Conservation (phyloP, 768 basidiomycete genomes). For the Lenzites betulinus region DNA sequence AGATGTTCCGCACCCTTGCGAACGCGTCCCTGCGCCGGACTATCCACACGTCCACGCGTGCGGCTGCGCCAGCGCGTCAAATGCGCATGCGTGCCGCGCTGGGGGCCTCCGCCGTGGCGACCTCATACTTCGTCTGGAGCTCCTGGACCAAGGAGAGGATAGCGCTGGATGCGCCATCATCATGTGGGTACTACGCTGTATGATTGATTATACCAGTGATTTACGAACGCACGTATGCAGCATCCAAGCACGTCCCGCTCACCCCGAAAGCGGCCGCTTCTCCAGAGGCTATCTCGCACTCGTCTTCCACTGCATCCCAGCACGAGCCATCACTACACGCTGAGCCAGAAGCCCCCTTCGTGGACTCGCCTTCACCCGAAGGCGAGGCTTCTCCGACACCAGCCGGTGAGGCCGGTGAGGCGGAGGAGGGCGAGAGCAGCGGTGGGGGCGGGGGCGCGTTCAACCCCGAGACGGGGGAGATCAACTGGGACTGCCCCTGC, state of each 20-base stretch:
- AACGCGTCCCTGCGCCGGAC: slow-evolving; percentile 55
- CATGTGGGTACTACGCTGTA: slow-evolving; percentile 5
- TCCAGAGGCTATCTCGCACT: slow-evolving; percentile 11
- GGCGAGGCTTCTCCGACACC: slow-evolving; percentile 7
- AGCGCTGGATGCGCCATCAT: slow-evolving; percentile 22
- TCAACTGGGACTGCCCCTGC: slow-evolving; percentile 99
- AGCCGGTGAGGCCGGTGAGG: slow-evolving; percentile 19
- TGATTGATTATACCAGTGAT: background rate
- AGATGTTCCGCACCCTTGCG: slow-evolving; percentile 58
- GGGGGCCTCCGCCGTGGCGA: slow-evolving; percentile 34
- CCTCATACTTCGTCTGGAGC: slow-evolving; percentile 37
- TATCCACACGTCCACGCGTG: slow-evolving; percentile 46
- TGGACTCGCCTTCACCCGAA: slow-evolving; percentile 3
- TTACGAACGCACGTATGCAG: background rate
- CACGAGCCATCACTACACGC: slow-evolving; percentile 10
- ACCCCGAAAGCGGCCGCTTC: slow-evolving; percentile 14
- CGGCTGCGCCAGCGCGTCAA: slow-evolving; percentile 21
- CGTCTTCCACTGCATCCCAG: background rate
- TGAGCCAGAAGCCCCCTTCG: slow-evolving; percentile 3
- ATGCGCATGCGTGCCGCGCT: slow-evolving; percentile 26
- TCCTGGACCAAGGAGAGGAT: slow-evolving; percentile 24
- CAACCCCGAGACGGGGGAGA: slow-evolving; percentile 97
- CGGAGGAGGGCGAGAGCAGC: slow-evolving; percentile 30
- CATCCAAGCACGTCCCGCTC: slow-evolving; percentile 22
- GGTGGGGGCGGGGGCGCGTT: slow-evolving; percentile 57